Evolutionary conservation across 345 rosid species (phyloP).

Genomic region (Aquilaria yunnanensis): DNA sequence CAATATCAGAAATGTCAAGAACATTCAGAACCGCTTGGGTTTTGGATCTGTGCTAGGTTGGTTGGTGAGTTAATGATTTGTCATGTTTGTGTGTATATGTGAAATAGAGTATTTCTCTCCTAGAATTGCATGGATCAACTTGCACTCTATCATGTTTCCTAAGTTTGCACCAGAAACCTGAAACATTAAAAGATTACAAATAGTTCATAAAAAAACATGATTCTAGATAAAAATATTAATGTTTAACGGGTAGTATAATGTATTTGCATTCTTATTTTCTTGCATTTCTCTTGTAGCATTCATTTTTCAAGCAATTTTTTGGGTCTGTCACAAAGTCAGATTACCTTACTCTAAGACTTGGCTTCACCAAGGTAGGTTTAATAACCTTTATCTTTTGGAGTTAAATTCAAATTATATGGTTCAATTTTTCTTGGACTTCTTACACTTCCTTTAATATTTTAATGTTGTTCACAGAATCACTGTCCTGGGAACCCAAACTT

Average conservation of each 20-base stretch:
- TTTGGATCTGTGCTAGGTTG: slow-evolving; percentile 56
- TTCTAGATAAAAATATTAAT: no score
- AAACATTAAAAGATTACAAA: no score
- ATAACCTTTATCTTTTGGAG: not conserved
- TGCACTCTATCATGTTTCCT: no score
- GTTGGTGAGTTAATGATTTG: slow-evolving; percentile 44
- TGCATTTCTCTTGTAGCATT: slow-evolving; percentile 40
- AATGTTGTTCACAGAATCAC: slow-evolving; percentile 43
- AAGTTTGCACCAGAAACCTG: no score
- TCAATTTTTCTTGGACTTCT: not conserved
- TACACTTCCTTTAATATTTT: not conserved
- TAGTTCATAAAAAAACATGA: no score
- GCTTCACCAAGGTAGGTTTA: slow-evolving; percentile 66
- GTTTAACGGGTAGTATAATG: no score
- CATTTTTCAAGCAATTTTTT: slow-evolving; percentile 84
- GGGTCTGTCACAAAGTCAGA: slow-evolving; percentile 73
- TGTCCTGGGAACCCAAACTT: slow-evolving; percentile 69
- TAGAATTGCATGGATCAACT: no score
- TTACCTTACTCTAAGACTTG: slow-evolving; percentile 67
- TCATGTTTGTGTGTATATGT: not conserved
- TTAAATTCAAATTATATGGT: not conserved
- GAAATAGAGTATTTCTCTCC: no score
- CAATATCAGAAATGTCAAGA: slow-evolving; percentile 52
- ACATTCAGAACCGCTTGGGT: slow-evolving; percentile 65
- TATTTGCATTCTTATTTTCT: not conserved